phyloP scores from a whole-genome alignment of 2,329 filamentous ascomycete species.

The Tympanopsis confertula region DNA sequence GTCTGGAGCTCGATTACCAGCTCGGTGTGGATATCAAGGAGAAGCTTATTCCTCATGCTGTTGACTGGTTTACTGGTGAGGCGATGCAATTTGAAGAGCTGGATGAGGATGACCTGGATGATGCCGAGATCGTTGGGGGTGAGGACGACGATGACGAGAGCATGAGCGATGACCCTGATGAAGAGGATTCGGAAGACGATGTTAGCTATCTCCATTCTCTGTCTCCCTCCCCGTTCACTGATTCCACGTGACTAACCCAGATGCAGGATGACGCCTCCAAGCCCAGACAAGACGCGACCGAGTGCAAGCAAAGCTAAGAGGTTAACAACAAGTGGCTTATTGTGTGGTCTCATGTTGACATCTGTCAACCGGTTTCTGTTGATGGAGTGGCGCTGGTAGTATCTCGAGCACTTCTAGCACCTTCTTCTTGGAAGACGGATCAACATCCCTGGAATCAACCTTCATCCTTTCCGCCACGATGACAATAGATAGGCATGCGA shows the following conservation, averaged over 20 bases:
- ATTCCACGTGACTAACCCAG: conserved; percentile 33
- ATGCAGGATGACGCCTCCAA: conserved; percentile 81
- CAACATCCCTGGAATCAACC: no score
- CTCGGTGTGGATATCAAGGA: conserved; percentile 99
- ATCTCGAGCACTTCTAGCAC: no score
- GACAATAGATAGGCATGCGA: no score
- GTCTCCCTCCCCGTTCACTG: background rate
- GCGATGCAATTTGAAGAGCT: conserved; percentile 93
- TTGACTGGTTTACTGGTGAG: conserved; percentile 99
- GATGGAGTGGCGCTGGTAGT: no score
- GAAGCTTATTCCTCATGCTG: conserved; percentile 94
- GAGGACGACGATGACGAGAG: conserved; percentile 82
- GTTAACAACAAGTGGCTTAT: no score
- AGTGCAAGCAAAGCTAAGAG: conserved; percentile 97
- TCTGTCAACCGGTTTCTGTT: background rate
- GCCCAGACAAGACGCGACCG: conserved; percentile 85
- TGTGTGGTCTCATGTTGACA: no score
- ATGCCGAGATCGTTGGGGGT: conserved; percentile 75
- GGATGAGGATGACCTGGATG: conserved; percentile 69
- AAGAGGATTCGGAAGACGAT: conserved; percentile 69
- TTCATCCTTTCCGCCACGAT: no score
- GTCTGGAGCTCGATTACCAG: conserved; percentile 95
- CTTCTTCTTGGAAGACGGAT: no score
- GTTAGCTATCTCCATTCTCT: conserved; percentile 29
- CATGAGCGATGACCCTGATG: conserved; percentile 61